Conservation (phyloP, 495 filamentous ascomycete genomes). For the Trichoderma reesei region DNA sequence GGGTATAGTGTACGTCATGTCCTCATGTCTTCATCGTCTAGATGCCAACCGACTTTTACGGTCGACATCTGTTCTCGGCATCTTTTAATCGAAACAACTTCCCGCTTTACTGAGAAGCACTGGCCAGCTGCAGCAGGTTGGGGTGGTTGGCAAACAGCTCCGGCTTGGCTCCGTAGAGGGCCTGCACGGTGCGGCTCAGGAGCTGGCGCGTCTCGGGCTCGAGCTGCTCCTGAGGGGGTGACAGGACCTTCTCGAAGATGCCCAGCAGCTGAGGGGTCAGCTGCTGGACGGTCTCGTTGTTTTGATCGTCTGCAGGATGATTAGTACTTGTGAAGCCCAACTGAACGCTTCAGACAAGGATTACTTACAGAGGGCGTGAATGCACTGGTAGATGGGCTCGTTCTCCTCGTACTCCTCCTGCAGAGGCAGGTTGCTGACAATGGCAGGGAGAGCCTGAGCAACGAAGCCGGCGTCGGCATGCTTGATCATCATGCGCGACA, state of each 20-base stretch:
- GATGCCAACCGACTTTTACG: background rate
- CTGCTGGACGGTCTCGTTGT: constrained; percentile 61
- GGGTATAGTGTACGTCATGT: constrained; percentile 7
- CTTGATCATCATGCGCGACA: constrained; percentile 82
- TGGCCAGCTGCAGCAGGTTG: constrained; percentile 23
- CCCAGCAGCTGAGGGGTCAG: constrained; percentile 71
- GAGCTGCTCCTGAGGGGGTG: constrained; percentile 72
- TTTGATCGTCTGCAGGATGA: too few species aligned
- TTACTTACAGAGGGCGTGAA: constrained; percentile 73
- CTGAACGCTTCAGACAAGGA: too few species aligned
- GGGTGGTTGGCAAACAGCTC: constrained; percentile 23
- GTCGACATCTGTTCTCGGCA: background rate
- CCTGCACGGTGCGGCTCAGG: constrained; percentile 19
- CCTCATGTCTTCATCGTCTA: constrained; percentile 7
- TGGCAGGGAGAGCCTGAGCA: constrained; percentile 66
- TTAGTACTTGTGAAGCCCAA: too few species aligned
- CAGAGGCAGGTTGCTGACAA: constrained; percentile 72
- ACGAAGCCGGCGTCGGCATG: constrained; percentile 71
- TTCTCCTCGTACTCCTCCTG: constrained; percentile 97
- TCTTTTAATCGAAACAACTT: background rate
- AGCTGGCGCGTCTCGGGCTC: constrained; percentile 61
- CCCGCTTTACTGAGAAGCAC: constrained; percentile 16
- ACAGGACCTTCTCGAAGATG: constrained; percentile 71
- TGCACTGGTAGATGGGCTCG: constrained; percentile 77
- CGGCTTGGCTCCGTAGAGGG: constrained; percentile 23